Evolutionary conservation across 495 filamentous ascomycete genomes (phyloP).

Genomic region (Copromyces sp.): DNA sequence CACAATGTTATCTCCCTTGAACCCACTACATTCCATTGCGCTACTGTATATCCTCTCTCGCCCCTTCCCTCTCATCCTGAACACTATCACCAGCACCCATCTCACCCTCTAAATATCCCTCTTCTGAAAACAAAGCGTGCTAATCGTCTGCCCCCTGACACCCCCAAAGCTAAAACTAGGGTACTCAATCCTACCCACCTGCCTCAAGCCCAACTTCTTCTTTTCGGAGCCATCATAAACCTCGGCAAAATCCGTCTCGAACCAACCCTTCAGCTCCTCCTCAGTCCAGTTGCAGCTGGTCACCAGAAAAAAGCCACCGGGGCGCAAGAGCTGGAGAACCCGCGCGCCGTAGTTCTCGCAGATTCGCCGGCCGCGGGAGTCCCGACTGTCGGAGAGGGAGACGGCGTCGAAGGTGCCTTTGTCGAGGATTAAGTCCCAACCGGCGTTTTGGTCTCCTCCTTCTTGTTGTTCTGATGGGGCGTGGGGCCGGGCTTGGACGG

Average conservation of each 20-base stretch:
- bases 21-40: background rate
- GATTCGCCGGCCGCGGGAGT: conserved; percentile 41
- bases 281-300: conserved; percentile 99
- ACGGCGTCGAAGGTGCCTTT: conserved; percentile 98
- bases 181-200: conserved; percentile 63
- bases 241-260: conserved; percentile 32
- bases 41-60: background rate
- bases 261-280: conserved; percentile 70
- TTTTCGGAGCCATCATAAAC: background rate
- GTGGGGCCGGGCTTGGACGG: conserved; percentile 1
- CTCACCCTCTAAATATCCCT: background rate
- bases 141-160: conserved; percentile 73
- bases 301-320: conserved; percentile 64
- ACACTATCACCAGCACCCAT: background rate
- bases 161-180: conserved; percentile 80
- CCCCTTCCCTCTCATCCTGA: background rate
- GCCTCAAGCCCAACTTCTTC: conserved; percentile 19
- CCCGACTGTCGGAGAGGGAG: conserved; percentile 53
- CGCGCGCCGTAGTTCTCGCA: conserved; percentile 64
- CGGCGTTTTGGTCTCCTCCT: conserved; percentile 25
- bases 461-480: background rate
- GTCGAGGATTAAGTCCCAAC: conserved; percentile 84
- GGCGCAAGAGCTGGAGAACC: conserved; percentile 53
- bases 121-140: conserved; percentile 66
- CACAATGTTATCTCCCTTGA: background rate